phyloP scores from a whole-genome alignment of 202 grass and related monocot genomes.

The Panicum virgatum region DNA sequence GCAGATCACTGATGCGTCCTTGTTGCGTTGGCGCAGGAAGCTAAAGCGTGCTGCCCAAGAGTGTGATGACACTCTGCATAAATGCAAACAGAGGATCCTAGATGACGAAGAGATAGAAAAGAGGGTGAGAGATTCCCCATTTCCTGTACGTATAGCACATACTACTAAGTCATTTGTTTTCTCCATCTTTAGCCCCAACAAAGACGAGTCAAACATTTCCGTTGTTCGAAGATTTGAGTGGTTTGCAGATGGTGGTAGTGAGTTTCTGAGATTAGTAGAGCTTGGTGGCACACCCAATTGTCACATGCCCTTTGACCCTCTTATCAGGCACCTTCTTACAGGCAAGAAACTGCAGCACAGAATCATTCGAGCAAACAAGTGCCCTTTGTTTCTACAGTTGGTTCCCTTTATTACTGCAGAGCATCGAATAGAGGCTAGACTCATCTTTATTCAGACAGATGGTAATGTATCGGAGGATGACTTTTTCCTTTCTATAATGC shows the following conservation, averaged over 20 bases:
- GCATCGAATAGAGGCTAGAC: neutral
- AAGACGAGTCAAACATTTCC: neutral
- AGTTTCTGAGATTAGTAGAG: neutral
- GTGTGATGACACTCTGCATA: neutral
- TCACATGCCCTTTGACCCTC: conserved; percentile 2
- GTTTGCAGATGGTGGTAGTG: neutral
- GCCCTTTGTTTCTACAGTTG: neutral
- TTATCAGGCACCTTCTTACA: neutral
- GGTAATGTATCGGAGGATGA: neutral
- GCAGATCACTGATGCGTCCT: neutral
- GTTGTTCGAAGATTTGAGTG: neutral
- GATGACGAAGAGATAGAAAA: neutral
- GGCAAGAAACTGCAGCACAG: neutral
- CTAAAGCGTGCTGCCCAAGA: neutral
- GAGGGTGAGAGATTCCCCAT: neutral
- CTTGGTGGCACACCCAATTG: neutral
- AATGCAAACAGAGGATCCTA: neutral
- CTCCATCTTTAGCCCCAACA: neutral
- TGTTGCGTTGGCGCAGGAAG: neutral
- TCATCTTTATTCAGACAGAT: neutral
- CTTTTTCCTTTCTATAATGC: neutral
- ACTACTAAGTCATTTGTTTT: neutral
- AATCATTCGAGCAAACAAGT: neutral
- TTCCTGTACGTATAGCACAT: neutral
- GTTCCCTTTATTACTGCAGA: neutral